These are phyloP conservation scores for Asterophora lycoperdoides DNA, from an alignment of 768 basidiomycete species.

Conservation along the genomic window DNA sequence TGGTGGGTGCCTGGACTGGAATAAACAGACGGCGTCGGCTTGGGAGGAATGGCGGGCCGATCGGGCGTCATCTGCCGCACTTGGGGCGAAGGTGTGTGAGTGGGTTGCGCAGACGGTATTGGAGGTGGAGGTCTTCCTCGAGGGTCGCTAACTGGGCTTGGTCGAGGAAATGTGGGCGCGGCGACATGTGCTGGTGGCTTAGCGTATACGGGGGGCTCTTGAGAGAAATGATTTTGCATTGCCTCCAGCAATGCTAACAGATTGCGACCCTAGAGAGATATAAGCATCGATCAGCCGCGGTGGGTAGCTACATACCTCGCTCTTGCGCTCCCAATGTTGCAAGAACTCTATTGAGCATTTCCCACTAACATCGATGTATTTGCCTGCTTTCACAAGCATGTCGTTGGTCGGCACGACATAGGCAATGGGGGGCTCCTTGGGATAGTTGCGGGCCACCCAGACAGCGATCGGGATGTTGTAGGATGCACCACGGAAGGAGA, in stretches of 20 bases:
- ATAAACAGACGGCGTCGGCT: conserved; percentile 22
- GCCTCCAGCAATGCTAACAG: conserved; percentile 70
- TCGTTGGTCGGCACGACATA: conserved; percentile 91
- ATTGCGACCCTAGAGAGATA: conserved; percentile 59
- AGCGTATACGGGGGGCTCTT: conserved; percentile 85
- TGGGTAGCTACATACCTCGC: conserved; percentile 58
- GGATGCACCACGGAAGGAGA: conserved; percentile 63
- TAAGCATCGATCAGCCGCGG: conserved; percentile 12
- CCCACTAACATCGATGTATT: conserved; percentile 77
- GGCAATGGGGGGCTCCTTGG: conserved; percentile 72
- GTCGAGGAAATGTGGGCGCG: conserved; percentile 12
- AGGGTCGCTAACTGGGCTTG: conserved; percentile 13
- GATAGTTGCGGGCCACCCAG: conserved; percentile 87
- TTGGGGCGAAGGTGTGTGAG: conserved; percentile 18
- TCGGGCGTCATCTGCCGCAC: conserved; percentile 13
- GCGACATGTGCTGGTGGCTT: conserved; percentile 48
- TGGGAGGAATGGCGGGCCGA: conserved; percentile 32
- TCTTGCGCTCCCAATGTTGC: conserved; percentile 74
- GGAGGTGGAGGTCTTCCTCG: conserved; percentile 35
- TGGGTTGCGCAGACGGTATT: conserved; percentile 18
- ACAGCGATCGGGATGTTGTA: conserved; percentile 94
- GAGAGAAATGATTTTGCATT: conserved; percentile 80
- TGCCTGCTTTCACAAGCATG: conserved; percentile 81
- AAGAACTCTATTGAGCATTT: conserved; percentile 66
- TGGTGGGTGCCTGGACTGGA: conserved; percentile 1